Evolutionary conservation across 768 basidiomycete genomes (phyloP).

Genomic region (Leucocoprinus sp.): DNA sequence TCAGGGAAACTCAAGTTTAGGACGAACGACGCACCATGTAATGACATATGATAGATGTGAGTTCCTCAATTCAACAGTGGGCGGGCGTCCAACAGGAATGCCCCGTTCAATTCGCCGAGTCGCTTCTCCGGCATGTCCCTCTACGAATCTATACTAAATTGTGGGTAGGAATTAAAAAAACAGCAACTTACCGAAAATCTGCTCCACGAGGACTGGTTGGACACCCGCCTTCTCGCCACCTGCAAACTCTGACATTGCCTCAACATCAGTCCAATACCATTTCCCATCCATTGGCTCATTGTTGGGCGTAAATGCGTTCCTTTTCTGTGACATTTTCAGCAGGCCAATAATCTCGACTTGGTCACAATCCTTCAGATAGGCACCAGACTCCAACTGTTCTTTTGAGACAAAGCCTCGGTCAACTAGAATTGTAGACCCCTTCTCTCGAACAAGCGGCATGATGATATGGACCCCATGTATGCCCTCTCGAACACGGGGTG

Average conservation of each 20-base stretch:
- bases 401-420: constrained; percentile 87
- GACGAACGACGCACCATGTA: constrained; percentile 64
- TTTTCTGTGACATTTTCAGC: constrained; percentile 68
- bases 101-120: constrained; percentile 53
- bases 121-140: constrained; percentile 78
- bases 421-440: constrained; percentile 81
- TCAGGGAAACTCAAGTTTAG: neutral
- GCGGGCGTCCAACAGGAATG: constrained; percentile 75
- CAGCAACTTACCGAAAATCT: constrained; percentile 71
- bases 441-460: constrained; percentile 73
- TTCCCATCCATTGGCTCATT: constrained; percentile 71
- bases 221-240: constrained; percentile 67
- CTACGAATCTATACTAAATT: constrained; percentile 31
- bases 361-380: constrained; percentile 32
- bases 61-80: constrained; percentile 84
- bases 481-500: constrained; percentile 86
- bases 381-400: constrained; percentile 25
- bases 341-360: constrained; percentile 79
- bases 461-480: constrained; percentile 81
- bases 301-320: constrained; percentile 81
- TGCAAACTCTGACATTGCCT: constrained; percentile 67
- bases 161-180: neutral
- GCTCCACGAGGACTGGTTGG: constrained; percentile 86
- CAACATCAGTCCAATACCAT: constrained; percentile 92
- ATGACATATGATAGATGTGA: constrained; percentile 91